Evolutionary conservation across 805 yeast genomes (phyloP), one percentile per base, ranked within the genome.

Genomic region (Pichia membranifaciens): DNA sequence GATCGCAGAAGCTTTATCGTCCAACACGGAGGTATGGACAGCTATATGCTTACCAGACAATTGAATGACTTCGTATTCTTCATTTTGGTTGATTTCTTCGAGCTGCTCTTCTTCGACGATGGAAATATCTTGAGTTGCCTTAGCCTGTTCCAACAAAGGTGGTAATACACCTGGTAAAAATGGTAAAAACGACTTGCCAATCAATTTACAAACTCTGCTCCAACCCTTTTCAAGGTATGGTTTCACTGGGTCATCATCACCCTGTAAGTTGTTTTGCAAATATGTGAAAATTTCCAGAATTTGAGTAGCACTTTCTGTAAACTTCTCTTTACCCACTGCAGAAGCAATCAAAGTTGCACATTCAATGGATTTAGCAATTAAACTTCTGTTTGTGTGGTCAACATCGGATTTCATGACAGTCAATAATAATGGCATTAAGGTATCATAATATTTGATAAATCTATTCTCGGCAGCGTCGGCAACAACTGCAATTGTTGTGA

Each of bases 21-120:
- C 99, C 50, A 93, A 73, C n/a, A 87, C 72, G 12, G 96, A 88
- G 3, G 97, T 90, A 62, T 91, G 96, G 44, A 93, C 88, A 20
- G 97, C 98, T 58, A 93, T 80, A 59, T 87, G 90, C 65, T 88
- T 90, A 45, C 98, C 99, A 28, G 87, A 81, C 39, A 90, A 71
- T 56, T 88, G 88, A 46, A 93, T 82, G 40, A 93, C 93, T 60
- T 93, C 98, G 93, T 96, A 93, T 52, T 89, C 96, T 45, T 89
- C 95, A 57, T 87, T 86, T 59, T 81, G 82, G 56, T 81, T 84
- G 54, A 79, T 79, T 54, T 86, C 87, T 42, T 86, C 93, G 28
- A 81, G 76, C 48, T 95, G 95, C 50, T 84, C 90, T 54, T 90
- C 96, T 57, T 91, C 98, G 45, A 93, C 77, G 40, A 93, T 70